Evolutionary conservation across 2,329 filamentous ascomycete genomes (phyloP).

Genomic region (Colletotrichum sp.): DNA sequence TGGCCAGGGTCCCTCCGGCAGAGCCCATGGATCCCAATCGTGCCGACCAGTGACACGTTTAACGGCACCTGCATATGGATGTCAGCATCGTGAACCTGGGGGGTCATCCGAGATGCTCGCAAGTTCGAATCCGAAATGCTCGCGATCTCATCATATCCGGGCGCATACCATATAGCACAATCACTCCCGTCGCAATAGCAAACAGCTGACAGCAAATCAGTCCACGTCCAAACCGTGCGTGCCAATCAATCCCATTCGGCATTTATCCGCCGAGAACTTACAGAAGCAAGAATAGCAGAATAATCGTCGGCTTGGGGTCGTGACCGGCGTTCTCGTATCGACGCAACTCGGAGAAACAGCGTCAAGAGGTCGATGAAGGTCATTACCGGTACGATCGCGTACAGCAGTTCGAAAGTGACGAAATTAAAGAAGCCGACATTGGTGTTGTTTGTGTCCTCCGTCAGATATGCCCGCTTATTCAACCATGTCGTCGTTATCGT

Average conservation of each 20-base stretch:
- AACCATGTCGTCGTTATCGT: neutral
- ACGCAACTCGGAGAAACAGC: neutral
- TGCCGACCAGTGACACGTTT: neutral
- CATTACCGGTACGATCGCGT: neutral
- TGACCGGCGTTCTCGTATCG: neutral
- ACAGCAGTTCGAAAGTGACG: neutral
- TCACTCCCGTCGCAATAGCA: neutral
- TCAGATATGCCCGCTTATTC: neutral
- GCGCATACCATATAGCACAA: neutral
- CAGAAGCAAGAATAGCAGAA: neutral
- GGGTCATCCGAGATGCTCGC: neutral
- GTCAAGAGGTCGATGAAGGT: neutral
- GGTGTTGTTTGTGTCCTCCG: constrained; percentile 1
- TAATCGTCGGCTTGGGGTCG: neutral
- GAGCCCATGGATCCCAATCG: constrained; percentile 4
- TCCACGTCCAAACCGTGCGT: fast-evolving
- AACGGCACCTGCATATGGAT: neutral
- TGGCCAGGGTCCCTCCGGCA: constrained; percentile 1
- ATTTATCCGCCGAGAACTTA: neutral
- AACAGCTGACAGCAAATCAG: neutral
- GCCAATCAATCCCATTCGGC: fast-evolving
- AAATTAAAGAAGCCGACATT: constrained; percentile 4
- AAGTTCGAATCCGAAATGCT: neutral
- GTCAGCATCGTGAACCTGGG: neutral
- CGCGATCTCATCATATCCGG: neutral